Evolutionary conservation across 2,329 filamentous ascomycete genomes (phyloP).

Genomic region (Colletotrichum lupini): DNA sequence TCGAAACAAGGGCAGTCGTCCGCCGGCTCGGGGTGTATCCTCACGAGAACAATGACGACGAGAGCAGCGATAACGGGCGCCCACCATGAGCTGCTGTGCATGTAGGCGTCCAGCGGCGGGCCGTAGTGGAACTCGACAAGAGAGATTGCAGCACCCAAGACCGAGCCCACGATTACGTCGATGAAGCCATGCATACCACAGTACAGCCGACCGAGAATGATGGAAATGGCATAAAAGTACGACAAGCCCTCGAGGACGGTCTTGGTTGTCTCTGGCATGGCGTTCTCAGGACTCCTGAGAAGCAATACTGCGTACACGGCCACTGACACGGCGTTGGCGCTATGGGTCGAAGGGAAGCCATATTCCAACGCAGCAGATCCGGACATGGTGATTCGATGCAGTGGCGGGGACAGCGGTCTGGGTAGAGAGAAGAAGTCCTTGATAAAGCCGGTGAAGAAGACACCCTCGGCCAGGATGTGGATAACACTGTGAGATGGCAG

Average conservation of each 20-base stretch:
- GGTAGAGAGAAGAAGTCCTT: constrained; percentile 96
- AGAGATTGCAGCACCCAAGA: constrained; percentile 76
- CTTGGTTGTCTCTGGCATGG: constrained; percentile 68
- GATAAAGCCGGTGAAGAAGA: constrained; percentile 90
- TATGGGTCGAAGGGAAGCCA: constrained; percentile 96
- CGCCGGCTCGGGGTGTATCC: constrained; percentile 93
- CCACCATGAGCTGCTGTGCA: constrained; percentile 73
- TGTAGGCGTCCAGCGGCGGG: constrained; percentile 74
- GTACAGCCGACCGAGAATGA: constrained; percentile 91
- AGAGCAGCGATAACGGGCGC: constrained; percentile 73
- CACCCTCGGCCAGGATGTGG: constrained; percentile 81
- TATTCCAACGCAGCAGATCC: constrained; percentile 95
- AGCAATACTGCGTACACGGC: constrained; percentile 84
- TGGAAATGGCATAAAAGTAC: constrained; percentile 89
- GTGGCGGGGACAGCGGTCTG: constrained; percentile 88
- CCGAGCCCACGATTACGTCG: constrained; percentile 85
- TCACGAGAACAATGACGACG: constrained; percentile 79
- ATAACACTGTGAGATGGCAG: constrained; percentile 62
- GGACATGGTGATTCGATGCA: constrained; percentile 97
- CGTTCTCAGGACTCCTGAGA: constrained; percentile 73
- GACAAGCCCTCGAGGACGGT: constrained; percentile 73
- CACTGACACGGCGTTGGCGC: constrained; percentile 95
- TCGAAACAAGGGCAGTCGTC: constrained; percentile 98
- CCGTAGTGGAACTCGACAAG: constrained; percentile 70
- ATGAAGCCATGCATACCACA: constrained; percentile 99